Evolutionary conservation across 345 rosid species (phyloP).

Genomic region (Hibiscus tridactylites): DNA sequence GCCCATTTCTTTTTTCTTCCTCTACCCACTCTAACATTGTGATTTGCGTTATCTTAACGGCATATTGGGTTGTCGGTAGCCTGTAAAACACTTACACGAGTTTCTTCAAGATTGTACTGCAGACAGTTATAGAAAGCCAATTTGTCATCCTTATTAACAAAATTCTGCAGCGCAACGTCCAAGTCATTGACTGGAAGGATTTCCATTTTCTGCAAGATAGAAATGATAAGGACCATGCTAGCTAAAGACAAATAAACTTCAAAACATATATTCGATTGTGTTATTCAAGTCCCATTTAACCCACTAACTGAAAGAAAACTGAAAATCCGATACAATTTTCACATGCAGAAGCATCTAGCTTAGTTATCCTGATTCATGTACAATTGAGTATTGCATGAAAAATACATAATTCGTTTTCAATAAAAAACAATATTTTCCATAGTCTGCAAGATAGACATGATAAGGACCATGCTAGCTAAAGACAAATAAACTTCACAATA

Average conservation of each 20-base stretch:
- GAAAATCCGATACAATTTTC: background rate
- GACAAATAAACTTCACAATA: background rate
- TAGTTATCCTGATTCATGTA: background rate
- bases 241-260: background rate
- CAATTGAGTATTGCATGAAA: background rate
- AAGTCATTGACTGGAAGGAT: slow-evolving; percentile 92
- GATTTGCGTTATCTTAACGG: background rate
- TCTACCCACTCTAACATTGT: background rate
- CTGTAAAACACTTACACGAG: slow-evolving; percentile 56
- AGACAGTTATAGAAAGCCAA: slow-evolving; percentile 83
- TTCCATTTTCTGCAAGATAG: slow-evolving; percentile 87
- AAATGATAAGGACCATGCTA: slow-evolving; percentile 7
- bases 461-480: background rate
- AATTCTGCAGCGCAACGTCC: slow-evolving; percentile 88
- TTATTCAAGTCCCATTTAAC: background rate
- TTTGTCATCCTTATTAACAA: slow-evolving; percentile 95
- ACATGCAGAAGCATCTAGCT: slow-evolving; percentile 3
- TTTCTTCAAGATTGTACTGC: slow-evolving; percentile 85
- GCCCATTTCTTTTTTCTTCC: background rate
- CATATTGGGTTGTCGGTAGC: background rate
- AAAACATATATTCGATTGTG: background rate
- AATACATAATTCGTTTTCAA: background rate
- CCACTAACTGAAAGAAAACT: background rate
- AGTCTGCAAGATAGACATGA: no score
- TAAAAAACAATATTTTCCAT: background rate